A percentile compares a stretch with the other conserved stretches of the same genome.
phyloP scores from a whole-genome alignment of 1,139 yeast genomes.

The Debaryomyces coudertii region DNA sequence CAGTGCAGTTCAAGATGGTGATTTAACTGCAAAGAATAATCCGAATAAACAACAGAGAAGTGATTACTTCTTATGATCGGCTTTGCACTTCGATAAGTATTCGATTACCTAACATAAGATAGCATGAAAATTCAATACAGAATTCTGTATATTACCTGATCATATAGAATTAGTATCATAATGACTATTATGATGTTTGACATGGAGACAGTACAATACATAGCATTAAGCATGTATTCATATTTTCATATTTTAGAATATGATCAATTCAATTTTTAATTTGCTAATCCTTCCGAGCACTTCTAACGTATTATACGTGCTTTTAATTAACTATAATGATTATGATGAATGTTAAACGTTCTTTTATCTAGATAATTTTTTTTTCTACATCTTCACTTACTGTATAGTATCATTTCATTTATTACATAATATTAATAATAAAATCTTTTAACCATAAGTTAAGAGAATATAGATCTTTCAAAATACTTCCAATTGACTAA shows the following conservation, averaged over 20 bases:
- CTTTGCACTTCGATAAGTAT: neutral
- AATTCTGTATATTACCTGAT: neutral
- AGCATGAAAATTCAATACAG: neutral
- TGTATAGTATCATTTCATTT: conserved; percentile 9
- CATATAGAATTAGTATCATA: neutral
- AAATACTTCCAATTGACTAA: too few species aligned
- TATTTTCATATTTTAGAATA: neutral
- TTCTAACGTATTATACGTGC: neutral
- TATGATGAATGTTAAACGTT: conserved; percentile 12
- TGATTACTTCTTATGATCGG: conserved; percentile 71
- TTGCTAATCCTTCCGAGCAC: neutral
- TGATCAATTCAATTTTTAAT: conserved; percentile 3
- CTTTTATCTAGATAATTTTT: conserved; percentile 5
- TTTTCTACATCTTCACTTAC: conserved; percentile 5
- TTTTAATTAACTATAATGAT: conserved; percentile 13
- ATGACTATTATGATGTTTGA: neutral
- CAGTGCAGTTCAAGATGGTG: conserved; percentile 95
- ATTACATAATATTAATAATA: conserved; percentile 3
- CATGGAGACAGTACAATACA: neutral
- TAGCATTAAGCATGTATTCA: conserved; percentile 1
- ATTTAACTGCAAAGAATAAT: conserved; percentile 59
- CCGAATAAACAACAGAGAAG: conserved; percentile 76
- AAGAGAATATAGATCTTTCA: neutral
- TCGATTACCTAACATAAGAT: neutral
- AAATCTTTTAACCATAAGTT: neutral